These are phyloP conservation scores for Acanthamoeba culbertsoni DNA, from an alignment of 208 protist species.

Conservation along the genomic window DNA sequence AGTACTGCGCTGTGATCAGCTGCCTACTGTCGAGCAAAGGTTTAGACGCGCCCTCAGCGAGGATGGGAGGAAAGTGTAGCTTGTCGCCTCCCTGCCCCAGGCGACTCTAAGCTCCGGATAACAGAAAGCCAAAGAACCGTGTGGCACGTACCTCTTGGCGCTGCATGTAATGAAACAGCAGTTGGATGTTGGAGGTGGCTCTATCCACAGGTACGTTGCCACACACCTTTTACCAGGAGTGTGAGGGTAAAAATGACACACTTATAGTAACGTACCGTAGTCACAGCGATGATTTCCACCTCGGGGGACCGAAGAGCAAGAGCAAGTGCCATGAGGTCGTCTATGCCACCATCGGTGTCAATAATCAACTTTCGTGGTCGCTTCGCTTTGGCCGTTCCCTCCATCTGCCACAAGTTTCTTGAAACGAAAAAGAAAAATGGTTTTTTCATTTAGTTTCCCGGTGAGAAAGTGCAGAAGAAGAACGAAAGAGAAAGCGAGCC, in stretches of 20 bases:
- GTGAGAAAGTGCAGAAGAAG: too few species aligned
- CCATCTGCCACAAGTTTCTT: neutral
- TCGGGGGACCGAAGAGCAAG: neutral
- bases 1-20: conserved; percentile 11
- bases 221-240: neutral
- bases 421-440: too few species aligned
- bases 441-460: too few species aligned
- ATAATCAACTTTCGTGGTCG: neutral
- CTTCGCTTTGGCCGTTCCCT: neutral
- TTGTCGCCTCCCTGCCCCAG: neutral
- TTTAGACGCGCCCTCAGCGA: neutral
- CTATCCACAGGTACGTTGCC: neutral
- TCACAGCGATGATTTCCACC: neutral
- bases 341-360: neutral
- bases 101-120: too few species aligned
- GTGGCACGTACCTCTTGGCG: neutral
- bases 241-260: neutral
- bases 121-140: neutral
- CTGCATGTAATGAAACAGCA: conserved; percentile 1
- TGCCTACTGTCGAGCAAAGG: neutral
- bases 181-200: neutral
- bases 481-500: too few species aligned
- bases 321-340: neutral
- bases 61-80: neutral
- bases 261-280: neutral